Evolutionary conservation across 2,329 filamentous ascomycete species (phyloP).

Genomic region (Penicillium sp.): DNA sequence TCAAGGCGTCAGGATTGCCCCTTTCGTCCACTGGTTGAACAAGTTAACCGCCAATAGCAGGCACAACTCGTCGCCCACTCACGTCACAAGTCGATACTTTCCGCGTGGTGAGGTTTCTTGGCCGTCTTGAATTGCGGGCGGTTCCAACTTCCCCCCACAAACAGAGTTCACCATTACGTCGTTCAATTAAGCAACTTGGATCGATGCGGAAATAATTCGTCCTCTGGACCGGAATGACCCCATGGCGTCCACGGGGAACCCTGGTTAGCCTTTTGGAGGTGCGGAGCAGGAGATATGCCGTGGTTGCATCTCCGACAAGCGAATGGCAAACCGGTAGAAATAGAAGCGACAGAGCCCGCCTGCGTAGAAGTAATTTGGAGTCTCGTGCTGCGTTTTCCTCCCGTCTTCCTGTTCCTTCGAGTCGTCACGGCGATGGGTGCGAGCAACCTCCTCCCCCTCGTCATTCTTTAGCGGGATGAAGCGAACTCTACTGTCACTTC

Average conservation of each 20-base stretch:
- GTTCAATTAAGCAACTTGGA: background rate
- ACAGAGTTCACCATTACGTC: slow-evolving; percentile 6
- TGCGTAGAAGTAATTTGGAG: background rate
- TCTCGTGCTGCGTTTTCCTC: background rate
- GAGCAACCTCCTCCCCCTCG: background rate
- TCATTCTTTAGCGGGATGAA: slow-evolving; percentile 3
- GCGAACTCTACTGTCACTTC: background rate
- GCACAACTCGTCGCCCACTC: no score
- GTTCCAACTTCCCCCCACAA: background rate
- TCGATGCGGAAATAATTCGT: background rate
- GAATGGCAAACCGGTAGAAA: background rate
- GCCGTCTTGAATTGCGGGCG: background rate
- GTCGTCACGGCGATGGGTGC: background rate
- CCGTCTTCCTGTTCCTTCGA: background rate
- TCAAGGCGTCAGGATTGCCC: background rate
- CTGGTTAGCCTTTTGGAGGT: background rate
- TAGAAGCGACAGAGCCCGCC: background rate
- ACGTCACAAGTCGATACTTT: no score
- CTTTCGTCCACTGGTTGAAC: background rate
- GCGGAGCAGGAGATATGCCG: background rate
- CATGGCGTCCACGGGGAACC: background rate
- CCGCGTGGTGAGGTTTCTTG: slow-evolving; percentile 1
- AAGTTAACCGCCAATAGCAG: no score
- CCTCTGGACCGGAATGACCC: background rate
- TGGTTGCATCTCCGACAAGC: background rate